These are phyloP conservation scores for Amaranthus cruentus DNA, from an alignment of 148 eudicot species.

Conservation along the genomic window DNA sequence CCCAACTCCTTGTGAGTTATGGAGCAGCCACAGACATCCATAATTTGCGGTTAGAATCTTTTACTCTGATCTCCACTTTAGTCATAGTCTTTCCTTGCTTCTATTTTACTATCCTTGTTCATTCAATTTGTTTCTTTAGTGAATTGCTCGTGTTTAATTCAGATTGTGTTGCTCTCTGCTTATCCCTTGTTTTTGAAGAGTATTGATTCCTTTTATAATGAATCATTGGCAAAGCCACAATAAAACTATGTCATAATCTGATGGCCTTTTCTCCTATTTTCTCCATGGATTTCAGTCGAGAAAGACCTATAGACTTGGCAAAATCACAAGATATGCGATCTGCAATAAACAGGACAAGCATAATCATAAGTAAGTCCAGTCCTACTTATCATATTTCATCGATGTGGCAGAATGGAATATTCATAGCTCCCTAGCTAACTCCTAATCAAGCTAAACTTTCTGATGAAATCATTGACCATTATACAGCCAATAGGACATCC, in stretches of 20 bases:
- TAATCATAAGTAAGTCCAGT: conserved; percentile 31
- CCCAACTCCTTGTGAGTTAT: conserved; percentile 27
- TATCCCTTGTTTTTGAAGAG: not conserved
- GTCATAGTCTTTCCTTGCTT: not conserved
- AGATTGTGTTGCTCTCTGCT: not conserved
- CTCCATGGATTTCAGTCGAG: conserved; percentile 23
- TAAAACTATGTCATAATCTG: not conserved
- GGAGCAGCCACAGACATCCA: conserved; percentile 35
- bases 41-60: conserved; percentile 32
- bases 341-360: conserved; percentile 25
- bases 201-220: not conserved
- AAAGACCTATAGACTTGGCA: conserved; percentile 40
- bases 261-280: not conserved
- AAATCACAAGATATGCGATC: conserved; percentile 40
- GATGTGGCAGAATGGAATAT: not conserved
- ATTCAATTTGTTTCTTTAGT: not conserved
- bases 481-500: conserved; percentile 28
- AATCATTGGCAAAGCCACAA: not conserved
- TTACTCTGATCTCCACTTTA: not conserved
- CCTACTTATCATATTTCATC: not conserved
- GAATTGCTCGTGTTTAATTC: not conserved
- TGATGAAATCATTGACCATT: not conserved
- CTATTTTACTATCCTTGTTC: not conserved
- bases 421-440: not conserved
- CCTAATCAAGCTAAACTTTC: not conserved